Base-by-base conservation (phyloP, 495 filamentous ascomycete species). In the Penicillium verhagenii region DNA sequence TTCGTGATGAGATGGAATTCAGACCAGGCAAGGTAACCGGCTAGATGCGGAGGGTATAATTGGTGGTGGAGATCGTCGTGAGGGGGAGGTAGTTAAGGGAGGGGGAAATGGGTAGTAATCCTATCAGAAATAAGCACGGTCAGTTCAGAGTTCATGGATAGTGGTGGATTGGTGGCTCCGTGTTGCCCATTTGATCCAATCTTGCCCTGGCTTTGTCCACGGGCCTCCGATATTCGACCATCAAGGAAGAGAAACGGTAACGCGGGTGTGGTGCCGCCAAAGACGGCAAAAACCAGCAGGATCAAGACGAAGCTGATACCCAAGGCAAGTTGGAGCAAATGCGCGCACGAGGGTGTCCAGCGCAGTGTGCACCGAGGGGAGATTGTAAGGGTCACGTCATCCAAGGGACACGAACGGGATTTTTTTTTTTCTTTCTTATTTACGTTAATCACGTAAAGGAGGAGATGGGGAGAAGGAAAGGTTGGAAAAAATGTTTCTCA, bases 11-110 rank as follows among this genome's bases (percentile, higher is more conserved):
- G 29, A 35, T 14, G 23, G 8, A 38, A 23, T 13, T 14, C 24
- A 51, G 8, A 37, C 25, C 39, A 50, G 29, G 10, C 13, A 45
- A 18, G 28, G 51, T 47, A 47, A 48, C 56, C 54, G 57, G 54
- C 24, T 60, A 52, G 35, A 52, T 47, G 26, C 52, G 47, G 61
- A 57, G 52, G 48, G 50, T 44, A 53, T 47, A 49, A 46, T 50
- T 18, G 38, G 26, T 37, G 46, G 16, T 47, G 46, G 43, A 52
- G 52, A 16, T 51, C 28, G 50, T 53, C 44, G 59, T 43, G 31
- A 50, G 52, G 39, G 45, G 28, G 40, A 24, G 31, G 21, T n/a
- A n/a, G n/a, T n/a, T n/a, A n/a, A 51, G 28, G 25, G 19, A 45
- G 21, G 45, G 37, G 47, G 23, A 23, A 43, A 50, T 26, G 35